phyloP scores from a whole-genome alignment of 306 rosid species.

The Cucumis melo region DNA sequence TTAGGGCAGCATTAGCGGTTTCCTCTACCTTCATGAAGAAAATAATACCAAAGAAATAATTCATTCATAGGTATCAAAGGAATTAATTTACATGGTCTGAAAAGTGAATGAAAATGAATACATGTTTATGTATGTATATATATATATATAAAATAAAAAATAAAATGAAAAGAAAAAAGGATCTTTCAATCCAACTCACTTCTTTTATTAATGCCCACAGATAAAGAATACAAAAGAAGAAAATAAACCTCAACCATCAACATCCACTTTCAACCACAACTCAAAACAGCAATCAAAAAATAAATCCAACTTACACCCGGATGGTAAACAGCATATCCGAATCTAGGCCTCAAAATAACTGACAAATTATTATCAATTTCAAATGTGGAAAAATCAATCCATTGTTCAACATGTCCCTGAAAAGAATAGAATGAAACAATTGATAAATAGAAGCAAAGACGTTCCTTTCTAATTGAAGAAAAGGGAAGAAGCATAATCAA shows the following conservation, averaged over 20 bases:
- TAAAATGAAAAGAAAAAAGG: not conserved
- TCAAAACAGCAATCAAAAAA: not conserved
- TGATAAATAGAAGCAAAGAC: too few species aligned
- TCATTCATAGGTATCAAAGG: too few species aligned
- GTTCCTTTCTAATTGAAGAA: not conserved
- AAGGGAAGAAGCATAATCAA: not conserved
- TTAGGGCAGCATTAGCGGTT: constrained; percentile 38
- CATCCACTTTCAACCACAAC: too few species aligned
- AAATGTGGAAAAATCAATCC: not conserved
- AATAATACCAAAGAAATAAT: not conserved
- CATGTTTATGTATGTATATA: too few species aligned
- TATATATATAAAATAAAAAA: too few species aligned
- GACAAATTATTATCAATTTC: not conserved
- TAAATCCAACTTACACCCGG: not conserved
- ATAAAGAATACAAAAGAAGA: not conserved
- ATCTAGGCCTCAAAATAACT: not conserved
- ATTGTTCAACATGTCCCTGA: constrained; percentile 7
- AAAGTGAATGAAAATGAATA: too few species aligned
- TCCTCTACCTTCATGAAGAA: constrained; percentile 55
- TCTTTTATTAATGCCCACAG: not conserved
- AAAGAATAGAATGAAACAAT: not conserved
- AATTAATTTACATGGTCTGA: too few species aligned
- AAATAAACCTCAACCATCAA: not conserved
- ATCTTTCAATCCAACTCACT: not conserved
- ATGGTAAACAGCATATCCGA: not conserved